Conservation (phyloP, 495 filamentous ascomycete genomes). For the Saxophila tyrrhenica region DNA sequence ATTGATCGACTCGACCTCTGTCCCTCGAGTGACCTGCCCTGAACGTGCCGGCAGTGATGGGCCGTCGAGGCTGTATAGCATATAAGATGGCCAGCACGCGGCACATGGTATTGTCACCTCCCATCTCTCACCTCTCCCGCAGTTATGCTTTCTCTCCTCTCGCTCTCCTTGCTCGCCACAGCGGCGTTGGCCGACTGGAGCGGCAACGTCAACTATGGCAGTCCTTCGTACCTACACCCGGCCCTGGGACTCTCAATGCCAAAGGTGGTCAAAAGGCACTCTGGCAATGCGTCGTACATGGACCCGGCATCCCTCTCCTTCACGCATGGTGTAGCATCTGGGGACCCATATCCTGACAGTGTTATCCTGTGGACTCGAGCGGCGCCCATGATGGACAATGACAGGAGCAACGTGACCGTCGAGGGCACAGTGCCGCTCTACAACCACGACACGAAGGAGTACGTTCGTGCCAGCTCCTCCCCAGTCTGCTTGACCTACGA, state of each 20-base stretch:
- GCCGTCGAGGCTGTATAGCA: neutral
- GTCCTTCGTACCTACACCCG: slow-evolving; percentile 45
- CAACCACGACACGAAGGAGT: slow-evolving; percentile 44
- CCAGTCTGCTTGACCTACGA: slow-evolving; percentile 49
- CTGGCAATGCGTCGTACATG: slow-evolving; percentile 27
- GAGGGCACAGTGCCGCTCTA: slow-evolving; percentile 41
- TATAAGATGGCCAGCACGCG: neutral
- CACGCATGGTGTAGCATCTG: slow-evolving; percentile 54
- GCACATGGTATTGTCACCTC: neutral
- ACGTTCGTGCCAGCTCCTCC: slow-evolving; percentile 37
- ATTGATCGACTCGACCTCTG: neutral
- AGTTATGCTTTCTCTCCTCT: slow-evolving; percentile 1
- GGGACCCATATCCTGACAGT: slow-evolving; percentile 50
- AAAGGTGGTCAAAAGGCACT: slow-evolving; percentile 34
- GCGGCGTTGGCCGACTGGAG: slow-evolving; percentile 23
- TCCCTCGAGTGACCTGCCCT: neutral
- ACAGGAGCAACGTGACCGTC: slow-evolving; percentile 44
- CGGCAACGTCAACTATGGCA: slow-evolving; percentile 48
- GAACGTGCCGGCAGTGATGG: neutral
- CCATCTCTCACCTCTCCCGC: neutral
- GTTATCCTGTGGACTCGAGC: slow-evolving; percentile 56
- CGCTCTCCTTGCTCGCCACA: neutral
- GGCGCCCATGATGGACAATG: slow-evolving; percentile 42
- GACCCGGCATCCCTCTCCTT: slow-evolving; percentile 41
- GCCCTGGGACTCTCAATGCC: slow-evolving; percentile 42